Evolutionary conservation across 2,329 filamentous ascomycete genomes (phyloP).

Genomic region (Drechslerella stenobrocha): DNA sequence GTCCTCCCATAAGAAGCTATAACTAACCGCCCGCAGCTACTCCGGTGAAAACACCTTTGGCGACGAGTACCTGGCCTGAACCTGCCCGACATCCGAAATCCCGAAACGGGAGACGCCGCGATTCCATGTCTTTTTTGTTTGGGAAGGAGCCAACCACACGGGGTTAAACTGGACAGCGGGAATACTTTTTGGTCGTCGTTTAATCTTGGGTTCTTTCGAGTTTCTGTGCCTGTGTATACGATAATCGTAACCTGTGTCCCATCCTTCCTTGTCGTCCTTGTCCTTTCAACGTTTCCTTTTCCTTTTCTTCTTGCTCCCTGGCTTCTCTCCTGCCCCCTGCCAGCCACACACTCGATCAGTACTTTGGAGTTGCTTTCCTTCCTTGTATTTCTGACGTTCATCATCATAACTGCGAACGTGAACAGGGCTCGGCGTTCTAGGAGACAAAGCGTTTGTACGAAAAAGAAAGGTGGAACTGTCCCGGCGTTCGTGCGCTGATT

Average conservation of each 20-base stretch:
- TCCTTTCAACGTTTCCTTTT: constrained; percentile 8
- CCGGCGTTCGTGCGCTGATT: not conserved
- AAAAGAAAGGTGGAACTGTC: constrained; percentile 29
- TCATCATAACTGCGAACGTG: constrained; percentile 24
- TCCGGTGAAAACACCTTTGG: constrained; percentile 99
- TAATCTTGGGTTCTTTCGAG: constrained; percentile 17
- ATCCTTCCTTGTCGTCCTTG: constrained; percentile 4
- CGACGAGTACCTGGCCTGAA: constrained; percentile 53
- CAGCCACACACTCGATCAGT: not conserved
- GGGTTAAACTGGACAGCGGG: constrained; percentile 32
- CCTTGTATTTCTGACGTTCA: constrained; percentile 20
- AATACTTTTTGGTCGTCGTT: constrained; percentile 23
- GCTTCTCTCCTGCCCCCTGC: constrained; percentile 23
- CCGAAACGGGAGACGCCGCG: too few relatives aligned
- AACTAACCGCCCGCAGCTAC: constrained; percentile 62
- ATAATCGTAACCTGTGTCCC: constrained; percentile 30
- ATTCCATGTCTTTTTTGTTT: constrained; percentile 26
- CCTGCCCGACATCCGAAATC: too few relatives aligned
- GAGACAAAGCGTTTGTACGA: constrained; percentile 31
- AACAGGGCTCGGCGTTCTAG: constrained; percentile 42
- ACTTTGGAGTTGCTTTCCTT: constrained; percentile 23
- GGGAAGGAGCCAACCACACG: constrained; percentile 10
- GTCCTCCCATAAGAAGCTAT: constrained; percentile 4
- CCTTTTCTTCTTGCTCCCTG: constrained; percentile 18
- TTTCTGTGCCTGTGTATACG: constrained; percentile 40